A percentile compares a stretch with the other conserved stretches of the same genome.
phyloP scores from a whole-genome alignment of 2,329 filamentous ascomycete species.

The Penicillium sp. region DNA sequence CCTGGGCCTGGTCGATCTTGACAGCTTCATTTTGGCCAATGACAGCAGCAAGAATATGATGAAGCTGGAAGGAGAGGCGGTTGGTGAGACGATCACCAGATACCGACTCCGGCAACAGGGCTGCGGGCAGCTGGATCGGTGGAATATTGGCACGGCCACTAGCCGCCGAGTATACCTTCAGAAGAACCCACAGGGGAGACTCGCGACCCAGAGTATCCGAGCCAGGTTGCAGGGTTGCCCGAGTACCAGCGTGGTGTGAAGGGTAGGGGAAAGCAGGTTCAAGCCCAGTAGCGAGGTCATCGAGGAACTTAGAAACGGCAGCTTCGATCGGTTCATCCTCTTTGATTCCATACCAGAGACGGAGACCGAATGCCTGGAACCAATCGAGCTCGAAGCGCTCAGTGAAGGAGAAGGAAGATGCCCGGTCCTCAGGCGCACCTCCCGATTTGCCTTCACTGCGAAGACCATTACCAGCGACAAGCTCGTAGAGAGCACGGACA shows the following conservation, averaged over 20 bases:
- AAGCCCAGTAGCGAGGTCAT: slow-evolving; percentile 70
- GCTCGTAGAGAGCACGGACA: slow-evolving; percentile 84
- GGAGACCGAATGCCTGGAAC: slow-evolving; percentile 89
- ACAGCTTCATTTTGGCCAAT: slow-evolving; percentile 54
- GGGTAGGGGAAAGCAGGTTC: slow-evolving; percentile 73
- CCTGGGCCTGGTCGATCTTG: slow-evolving; percentile 60
- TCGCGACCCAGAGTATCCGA: slow-evolving; percentile 59
- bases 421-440: slow-evolving; percentile 76
- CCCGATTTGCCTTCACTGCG: slow-evolving; percentile 74
- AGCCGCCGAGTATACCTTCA: slow-evolving; percentile 72
- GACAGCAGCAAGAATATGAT: slow-evolving; percentile 63
- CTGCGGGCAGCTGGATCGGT: slow-evolving; percentile 61
- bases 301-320: slow-evolving; percentile 73
- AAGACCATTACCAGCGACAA: slow-evolving; percentile 85
- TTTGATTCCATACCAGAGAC: slow-evolving; percentile 82
- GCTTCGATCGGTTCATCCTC: slow-evolving; percentile 69
- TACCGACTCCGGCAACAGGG: slow-evolving; percentile 75
- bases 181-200: slow-evolving; percentile 82
- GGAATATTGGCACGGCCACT: slow-evolving; percentile 38
- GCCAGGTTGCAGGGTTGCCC: slow-evolving; percentile 64
- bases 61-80: slow-evolving; percentile 82
- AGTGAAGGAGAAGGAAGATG: slow-evolving; percentile 78
- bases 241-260: slow-evolving; percentile 67
- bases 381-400: slow-evolving; percentile 85
- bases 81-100: slow-evolving; percentile 75